phyloP scores from a whole-genome alignment of 768 basidiomycete genomes.

The Auricularia cornea region DNA sequence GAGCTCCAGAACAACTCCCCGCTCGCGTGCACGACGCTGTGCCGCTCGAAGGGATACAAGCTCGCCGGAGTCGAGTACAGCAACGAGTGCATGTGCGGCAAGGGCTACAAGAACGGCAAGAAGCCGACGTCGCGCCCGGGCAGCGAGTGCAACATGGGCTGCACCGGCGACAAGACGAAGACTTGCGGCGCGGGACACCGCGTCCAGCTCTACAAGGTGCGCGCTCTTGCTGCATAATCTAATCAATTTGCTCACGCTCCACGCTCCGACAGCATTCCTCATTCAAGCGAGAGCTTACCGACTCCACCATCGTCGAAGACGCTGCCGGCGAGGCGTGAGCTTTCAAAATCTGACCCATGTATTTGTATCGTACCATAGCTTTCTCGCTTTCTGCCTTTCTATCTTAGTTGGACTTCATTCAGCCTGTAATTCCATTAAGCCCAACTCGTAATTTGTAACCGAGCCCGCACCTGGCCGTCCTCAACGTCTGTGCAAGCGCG shows the following conservation, averaged over 20 bases:
- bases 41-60: not conserved
- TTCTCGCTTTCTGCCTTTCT: too few species aligned
- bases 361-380: too few species aligned
- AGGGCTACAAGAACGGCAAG: not conserved
- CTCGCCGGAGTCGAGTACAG: slow-evolving; percentile 1
- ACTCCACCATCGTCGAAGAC: not conserved
- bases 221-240: too few species aligned
- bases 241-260: not conserved
- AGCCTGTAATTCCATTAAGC: too few species aligned
- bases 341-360: too few species aligned
- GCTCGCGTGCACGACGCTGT: slow-evolving; percentile 1
- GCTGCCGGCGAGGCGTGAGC: too few species aligned
- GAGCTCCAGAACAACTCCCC: not conserved
- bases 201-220: not conserved
- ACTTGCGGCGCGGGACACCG: not conserved
- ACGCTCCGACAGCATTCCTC: not conserved
- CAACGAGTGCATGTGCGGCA: not conserved
- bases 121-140: not conserved
- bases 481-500: too few species aligned
- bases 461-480: too few species aligned
- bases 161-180: not conserved
- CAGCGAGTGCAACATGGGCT: not conserved
- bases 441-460: too few species aligned
- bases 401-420: too few species aligned
- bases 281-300: not conserved